Evolutionary conservation across 108 stramenopile genomes (phyloP), one percentile per base, ranked within the genome.

Genomic region (Cyclotella kingstonii): DNA sequence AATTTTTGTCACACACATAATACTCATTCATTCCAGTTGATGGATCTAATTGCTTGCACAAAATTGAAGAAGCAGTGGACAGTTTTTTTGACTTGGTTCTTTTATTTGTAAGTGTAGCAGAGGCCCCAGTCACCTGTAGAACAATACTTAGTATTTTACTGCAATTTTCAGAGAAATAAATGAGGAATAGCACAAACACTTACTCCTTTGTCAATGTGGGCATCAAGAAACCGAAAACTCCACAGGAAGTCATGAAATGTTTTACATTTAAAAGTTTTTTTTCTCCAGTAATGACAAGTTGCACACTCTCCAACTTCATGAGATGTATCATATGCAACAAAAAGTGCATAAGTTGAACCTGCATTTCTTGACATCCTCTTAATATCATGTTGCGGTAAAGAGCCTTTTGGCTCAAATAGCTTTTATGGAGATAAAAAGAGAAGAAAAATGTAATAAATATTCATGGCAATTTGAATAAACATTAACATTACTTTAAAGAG

Each of bases 251-350:
- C 76, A 65, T 89, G 85, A 29, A 85, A 78, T 22, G 73, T 67
- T 12, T 28, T 58, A 56, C 83, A 83, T 47, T 63, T 48, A 5
- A 65, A 27, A 21, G 77, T 79, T 35, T 60, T 44, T 48, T 85
- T 93, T 36, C 91, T 72, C 91, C 91, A 93, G 35, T 87, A 45
- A 66, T 93, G 86, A 53, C 69, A 74, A 46, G 63, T 64, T 17
- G 80, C 65, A 19, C 80, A 70, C 46, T 87, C 86, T 0, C 84
- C 91, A 39, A 93, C 91, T 83, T 93, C 91, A 39, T 84, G 86
- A n/a, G 50, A 28, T 14, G 71, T 77, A 18, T 76, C 60, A 42
- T 93, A 93, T 10, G 70, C 66, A 10, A 93, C 58, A 46, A 74
- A 68, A 21, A 84, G 86, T 17, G 84, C 84, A 9, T 66, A 54